A percentile compares a stretch with the other conserved stretches of the same genome.
Evolutionary conservation across 2,329 filamentous ascomycete genomes (phyloP).

Genomic region (Trematosphaeria pertusa): DNA sequence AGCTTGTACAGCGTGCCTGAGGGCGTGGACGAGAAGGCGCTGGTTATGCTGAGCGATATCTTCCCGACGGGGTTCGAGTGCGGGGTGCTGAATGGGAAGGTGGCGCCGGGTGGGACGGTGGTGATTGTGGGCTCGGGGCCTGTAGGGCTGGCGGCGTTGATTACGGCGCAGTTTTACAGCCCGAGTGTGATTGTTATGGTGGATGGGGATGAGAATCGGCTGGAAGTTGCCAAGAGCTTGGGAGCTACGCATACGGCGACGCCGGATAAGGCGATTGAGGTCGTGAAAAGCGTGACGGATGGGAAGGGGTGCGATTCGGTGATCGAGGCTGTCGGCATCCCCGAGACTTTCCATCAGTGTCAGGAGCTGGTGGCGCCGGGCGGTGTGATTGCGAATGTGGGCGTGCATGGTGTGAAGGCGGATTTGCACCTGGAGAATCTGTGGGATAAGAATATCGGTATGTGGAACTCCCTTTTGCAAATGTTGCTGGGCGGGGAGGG

Average conservation of each 20-base stretch:
- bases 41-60: constrained; percentile 8
- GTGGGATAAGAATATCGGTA: constrained; percentile 63
- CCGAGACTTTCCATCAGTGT: constrained; percentile 60
- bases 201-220: constrained; percentile 55
- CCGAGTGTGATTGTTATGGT: constrained; percentile 60
- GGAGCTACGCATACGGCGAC: constrained; percentile 55
- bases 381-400: constrained; percentile 64
- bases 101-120: constrained; percentile 60
- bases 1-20: constrained; percentile 7
- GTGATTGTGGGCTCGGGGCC: constrained; percentile 64
- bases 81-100: constrained; percentile 50
- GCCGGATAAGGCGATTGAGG: constrained; percentile 43
- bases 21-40: neutral
- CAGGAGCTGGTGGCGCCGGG: constrained; percentile 62
- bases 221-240: constrained; percentile 53
- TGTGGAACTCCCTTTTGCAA: constrained; percentile 35
- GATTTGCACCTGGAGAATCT: constrained; percentile 61
- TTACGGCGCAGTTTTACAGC: constrained; percentile 63
- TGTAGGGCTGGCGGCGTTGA: constrained; percentile 62
- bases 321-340: constrained; percentile 65
- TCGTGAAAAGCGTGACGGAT: constrained; percentile 45
- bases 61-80: constrained; percentile 10
- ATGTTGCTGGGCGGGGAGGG: neutral
- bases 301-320: constrained; percentile 63
- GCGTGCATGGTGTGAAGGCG: constrained; percentile 63